Base-by-base conservation (phyloP, 1,284 basidiomycete genomes). In the Malassezia obtusa region DNA sequence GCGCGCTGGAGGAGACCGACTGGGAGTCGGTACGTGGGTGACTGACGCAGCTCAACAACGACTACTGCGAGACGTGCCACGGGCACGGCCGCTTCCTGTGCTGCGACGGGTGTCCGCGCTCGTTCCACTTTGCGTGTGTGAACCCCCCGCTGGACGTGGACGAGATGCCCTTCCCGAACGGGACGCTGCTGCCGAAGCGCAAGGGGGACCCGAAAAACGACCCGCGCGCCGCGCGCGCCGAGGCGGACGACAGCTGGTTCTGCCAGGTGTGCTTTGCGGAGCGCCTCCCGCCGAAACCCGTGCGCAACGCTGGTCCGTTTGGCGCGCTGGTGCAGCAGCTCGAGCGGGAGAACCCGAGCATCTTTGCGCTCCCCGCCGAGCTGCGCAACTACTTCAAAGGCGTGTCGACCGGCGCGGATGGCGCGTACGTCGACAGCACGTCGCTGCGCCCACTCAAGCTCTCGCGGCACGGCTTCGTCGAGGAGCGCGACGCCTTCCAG, bases 61-160 rank as follows among this genome's bases (percentile, higher is more conserved):
- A 96, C 75, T 88, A 87, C 68, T 96, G 91, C 75, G 91, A 89
- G 47, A 82, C 87, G 1, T 96, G 92, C 76, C 81, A 84, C 25
- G 79, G 79, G 12, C 77, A 78, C 45, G 80, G 80, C 25, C 86
- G 90, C 51, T 96, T 95, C 75, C 60, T 77, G 10, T 77, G 76
- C 61, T 99, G 92, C 76, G 92, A 98, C 73, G 90, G 91, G 12
- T 99, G 94, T 73, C 88, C 92, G 28, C 80, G 86, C 60, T 89
- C 89, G 21, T 99, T 95, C 75, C 92, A 99, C 76, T 83, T 96
- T 58, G 84, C 84, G 80, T 99, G 92, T 75, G 81, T 98, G 65
- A 87, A 95, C 73, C 92, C 92, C 37, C 92, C 92, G 21, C 82
- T 95, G 77, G 86, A 91, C 62, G 79, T 84, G 48, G 80, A 85